These are phyloP conservation scores for Lathyrus aphaca DNA, from an alignment of 306 rosid genomes.

Conservation along the genomic window DNA sequence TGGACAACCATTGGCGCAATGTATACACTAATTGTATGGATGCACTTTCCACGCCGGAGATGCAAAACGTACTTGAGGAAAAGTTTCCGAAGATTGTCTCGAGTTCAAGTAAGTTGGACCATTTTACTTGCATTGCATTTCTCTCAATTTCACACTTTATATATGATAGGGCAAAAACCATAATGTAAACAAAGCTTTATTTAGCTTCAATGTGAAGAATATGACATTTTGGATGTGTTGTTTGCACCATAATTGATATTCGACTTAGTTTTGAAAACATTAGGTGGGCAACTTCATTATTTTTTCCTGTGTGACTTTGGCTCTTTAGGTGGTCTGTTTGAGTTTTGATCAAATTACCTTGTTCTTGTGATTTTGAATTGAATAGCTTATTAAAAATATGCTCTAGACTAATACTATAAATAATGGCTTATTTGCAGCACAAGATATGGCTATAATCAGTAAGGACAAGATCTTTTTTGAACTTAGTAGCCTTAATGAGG, in stretches of 20 bases:
- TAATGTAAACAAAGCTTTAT: conserved; percentile 11
- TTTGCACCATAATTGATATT: neutral
- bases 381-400: conserved; percentile 19
- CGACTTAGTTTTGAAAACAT: neutral
- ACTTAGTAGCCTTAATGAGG: conserved; percentile 31
- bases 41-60: conserved; percentile 59
- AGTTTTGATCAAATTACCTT: neutral
- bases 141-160: conserved; percentile 28
- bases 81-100: conserved; percentile 43
- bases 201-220: conserved; percentile 30
- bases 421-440: conserved; percentile 49
- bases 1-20: conserved; percentile 65
- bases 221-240: conserved; percentile 3
- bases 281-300: neutral
- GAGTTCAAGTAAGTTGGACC: conserved; percentile 52
- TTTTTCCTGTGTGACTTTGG: conserved; percentile 20
- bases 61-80: conserved; percentile 49
- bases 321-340: conserved; percentile 1
- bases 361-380: conserved; percentile 31
- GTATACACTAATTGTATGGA: conserved; percentile 70
- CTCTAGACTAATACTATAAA: conserved; percentile 13
- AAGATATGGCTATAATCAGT: conserved; percentile 29
- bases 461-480: conserved; percentile 44
- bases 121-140: conserved; percentile 16
- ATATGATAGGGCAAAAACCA: conserved; percentile 20